Evolutionary conservation across 1,139 yeast genomes (phyloP), one percentile per base, ranked within the genome.

Genomic region (Candida mesenterica): DNA sequence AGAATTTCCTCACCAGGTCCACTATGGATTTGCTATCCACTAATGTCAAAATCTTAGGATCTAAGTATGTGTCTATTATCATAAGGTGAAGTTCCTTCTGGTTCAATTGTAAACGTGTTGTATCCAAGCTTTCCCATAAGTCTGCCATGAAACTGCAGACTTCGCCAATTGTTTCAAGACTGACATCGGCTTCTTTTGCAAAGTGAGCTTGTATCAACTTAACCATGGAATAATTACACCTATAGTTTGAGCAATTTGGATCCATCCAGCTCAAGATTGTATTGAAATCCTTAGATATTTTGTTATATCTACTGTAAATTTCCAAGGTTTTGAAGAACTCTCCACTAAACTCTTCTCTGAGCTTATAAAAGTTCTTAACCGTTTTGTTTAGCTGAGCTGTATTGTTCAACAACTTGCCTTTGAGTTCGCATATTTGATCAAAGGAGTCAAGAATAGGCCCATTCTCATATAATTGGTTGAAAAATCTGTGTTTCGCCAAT

Each of bases 41-140:
- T 4, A 39, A 32, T 13, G 31, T 35, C 31, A 65, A 37, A n/a
- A 65, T 36, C 10, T 33, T 35, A 6, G 53, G 45, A 29, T 54
- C 49, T 22, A 52, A 69, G 3, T 81, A 38, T 0, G 77, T 50
- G 12, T 70, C 62, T 18, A 88, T 78, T 22, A 83, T 64, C 0
- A 54, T 42, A 13, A 75, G 51, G 44, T 88, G 96, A 27, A 87
- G 63, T 8, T 68, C 69, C 38, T 79, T 74, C 46, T 87, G 94
- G 37, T 75, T 75, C 36, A 87, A 65, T 31, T 81, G 75, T 30
- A 88, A 63, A 38, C 95, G 65, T 8, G 79, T 81, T 1, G 75
- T 68, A n/a, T 68, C 68, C 15, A 87, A 51, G 17, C 70, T 71
- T 5, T 61, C 61, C 94, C 95, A 86, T 15, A 82, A 62, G 0